Evolutionary conservation across 2,329 filamentous ascomycete species (phyloP), one percentile per base, ranked within the genome.

Genomic region (Xylaria sp.): DNA sequence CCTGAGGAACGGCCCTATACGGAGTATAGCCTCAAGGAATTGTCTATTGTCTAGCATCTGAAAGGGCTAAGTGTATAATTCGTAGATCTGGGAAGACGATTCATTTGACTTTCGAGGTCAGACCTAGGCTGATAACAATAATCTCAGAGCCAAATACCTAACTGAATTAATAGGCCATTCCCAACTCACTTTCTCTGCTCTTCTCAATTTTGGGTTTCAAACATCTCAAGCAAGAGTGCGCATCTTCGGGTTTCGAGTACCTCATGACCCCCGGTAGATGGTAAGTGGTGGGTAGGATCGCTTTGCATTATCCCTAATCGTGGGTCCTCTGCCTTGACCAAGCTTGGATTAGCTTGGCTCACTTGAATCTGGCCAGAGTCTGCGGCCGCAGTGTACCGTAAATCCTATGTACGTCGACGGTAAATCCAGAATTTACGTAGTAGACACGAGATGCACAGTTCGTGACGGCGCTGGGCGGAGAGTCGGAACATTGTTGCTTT

Each of bases 371-470:
- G 28, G 28, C 28, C 28, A 13, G 12, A 46, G 44, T 3, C n/a
- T 23, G 9, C 46, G n/a, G 46, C n/a, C n/a, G 7, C 46, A 18
- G n/a, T 9, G 6, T 23, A 18, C 6, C 15, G 41, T 18, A n/a
- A 3, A 8, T 46, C 6, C 18, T n/a, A 46, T 46, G 6, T 8
- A 46, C 10, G 34, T 37, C 10, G 2, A 37, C 34, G 8, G 10
- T 12, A 13, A 41, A 41, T 41, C 39, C 12, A 41, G 39, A 18
- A 41, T 18, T n/a, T 20, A 28, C 25, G n/a, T n/a, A 28, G 25
- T 28, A 48, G 46, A 48, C n/a, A n/a, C n/a, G 46, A 48, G 46
- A 48, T 18, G 46, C 46, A 48, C 46, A 48, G 46, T 48, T 48
- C 46, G 46, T 48, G n/a, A 48, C n/a, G n/a, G 10, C 6, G n/a